Base-by-base conservation (phyloP, 2,329 filamentous ascomycete species). In the Zymoseptoria tritici region DNA sequence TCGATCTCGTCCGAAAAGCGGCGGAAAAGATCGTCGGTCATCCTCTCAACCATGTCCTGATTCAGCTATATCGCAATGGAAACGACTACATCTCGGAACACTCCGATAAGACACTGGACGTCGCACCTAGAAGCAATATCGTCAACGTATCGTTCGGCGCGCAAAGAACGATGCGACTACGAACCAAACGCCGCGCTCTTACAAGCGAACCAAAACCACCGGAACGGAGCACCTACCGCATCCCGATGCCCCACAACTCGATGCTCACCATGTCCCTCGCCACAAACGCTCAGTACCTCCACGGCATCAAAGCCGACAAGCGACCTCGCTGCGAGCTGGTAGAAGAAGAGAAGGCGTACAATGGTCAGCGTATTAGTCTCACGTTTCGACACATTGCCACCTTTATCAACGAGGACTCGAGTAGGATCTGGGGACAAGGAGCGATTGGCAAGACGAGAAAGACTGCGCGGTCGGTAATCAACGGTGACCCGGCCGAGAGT, bases 21-120 rank as follows among this genome's bases (percentile, higher is more conserved):
- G 87, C 91, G 0, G 90, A 96, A 72, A 79, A 82, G 58, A 78
- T 84, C 16, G 80, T 96, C 1, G 88, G 89, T 0, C 94, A 97
- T 69, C 78, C 83, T 0, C 76, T 99, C 50, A 99, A 99, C 69
- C 94, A 99, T 72, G 92, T 87, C 1, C 78, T 99, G 54, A 95
- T 99, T 52, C 94, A 99, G 71, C 83, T 91, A 60, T 99, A 99
- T 71, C 89, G 94, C n/a, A 82, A 83, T 66, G 90, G 93, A 2
- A 85, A 84, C 54, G 94, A 99, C 75, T 91, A 91, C 72, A 99
- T 99, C 63, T 94, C 90, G 0, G 94, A 99, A 72, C 94, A 99
- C 71, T 95, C 91, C 49, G 94, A 99, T 73, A 99, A 99, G 76
- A 96, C 93, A 0, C 79, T 99, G 22, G 94, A 99, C 72, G 94